phyloP scores from a whole-genome alignment of 495 filamentous ascomycete species.

The Thermochaetoides thermophila region DNA sequence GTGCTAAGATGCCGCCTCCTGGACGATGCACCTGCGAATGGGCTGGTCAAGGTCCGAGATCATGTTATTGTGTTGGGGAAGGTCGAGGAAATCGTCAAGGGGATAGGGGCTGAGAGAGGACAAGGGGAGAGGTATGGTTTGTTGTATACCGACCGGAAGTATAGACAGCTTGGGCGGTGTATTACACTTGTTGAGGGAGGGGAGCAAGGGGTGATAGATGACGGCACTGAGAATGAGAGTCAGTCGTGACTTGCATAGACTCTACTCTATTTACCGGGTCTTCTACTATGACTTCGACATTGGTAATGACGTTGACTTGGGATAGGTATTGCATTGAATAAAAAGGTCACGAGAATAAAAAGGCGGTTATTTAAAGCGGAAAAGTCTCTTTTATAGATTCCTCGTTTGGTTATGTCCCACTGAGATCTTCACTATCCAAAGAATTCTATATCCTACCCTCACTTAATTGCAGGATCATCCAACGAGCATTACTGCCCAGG shows the following conservation, averaged over 20 bases:
- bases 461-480: neutral
- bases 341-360: no score
- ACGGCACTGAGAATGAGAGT: no score
- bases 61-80: conserved; percentile 43
- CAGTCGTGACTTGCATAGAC: no score
- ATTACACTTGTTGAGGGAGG: conserved; percentile 7
- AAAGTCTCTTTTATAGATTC: no score
- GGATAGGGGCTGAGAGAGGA: conserved; percentile 3
- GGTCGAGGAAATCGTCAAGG: conserved; percentile 28
- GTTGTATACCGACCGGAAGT: conserved; percentile 28
- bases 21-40: conserved; percentile 17
- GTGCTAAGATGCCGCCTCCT: conserved; percentile 27
- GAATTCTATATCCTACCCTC: neutral
- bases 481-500: conserved; percentile 7
- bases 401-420: no score
- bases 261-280: no score
- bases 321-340: no score
- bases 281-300: no score
- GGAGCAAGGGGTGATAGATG: no score
- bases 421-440: no score
- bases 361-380: no score
- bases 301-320: conserved; percentile 6
- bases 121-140: conserved; percentile 19
- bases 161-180: conserved; percentile 24
- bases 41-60: conserved; percentile 31